Evolutionary conservation across 148 eudicot species (phyloP).

Genomic region (Chenopodium berlandieri): DNA sequence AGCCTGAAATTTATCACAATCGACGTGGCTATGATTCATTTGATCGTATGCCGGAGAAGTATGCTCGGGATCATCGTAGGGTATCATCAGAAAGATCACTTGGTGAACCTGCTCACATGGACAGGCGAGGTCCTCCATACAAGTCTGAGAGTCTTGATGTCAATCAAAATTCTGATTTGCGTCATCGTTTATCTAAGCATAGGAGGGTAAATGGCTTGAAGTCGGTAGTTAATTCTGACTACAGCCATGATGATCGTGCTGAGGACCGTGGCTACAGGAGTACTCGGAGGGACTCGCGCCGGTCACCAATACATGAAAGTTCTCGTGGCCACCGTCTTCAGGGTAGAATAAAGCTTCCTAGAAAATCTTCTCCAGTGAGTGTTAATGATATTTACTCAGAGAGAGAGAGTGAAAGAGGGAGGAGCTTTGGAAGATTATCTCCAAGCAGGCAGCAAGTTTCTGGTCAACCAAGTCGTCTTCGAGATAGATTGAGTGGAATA

Average conservation of each 20-base stretch:
- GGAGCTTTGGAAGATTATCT: constrained; percentile 46
- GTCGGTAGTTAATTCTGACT: constrained; percentile 69
- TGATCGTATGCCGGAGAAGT: constrained; percentile 47
- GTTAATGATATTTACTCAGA: constrained; percentile 20
- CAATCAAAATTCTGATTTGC: constrained; percentile 53
- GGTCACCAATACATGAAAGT: constrained; percentile 44
- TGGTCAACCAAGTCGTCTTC: constrained; percentile 57
- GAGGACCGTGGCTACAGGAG: constrained; percentile 46
- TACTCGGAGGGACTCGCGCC: constrained; percentile 46
- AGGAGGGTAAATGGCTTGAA: constrained; percentile 62
- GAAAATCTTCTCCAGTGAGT: constrained; percentile 46
- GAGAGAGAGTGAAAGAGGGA: constrained; percentile 35
- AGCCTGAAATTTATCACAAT: constrained; percentile 49
- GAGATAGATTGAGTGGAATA: constrained; percentile 61
- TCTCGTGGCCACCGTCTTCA: constrained; percentile 65
- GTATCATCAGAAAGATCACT: constrained; percentile 49
- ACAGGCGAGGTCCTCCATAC: constrained; percentile 49
- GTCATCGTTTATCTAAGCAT: constrained; percentile 71
- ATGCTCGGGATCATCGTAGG: constrained; percentile 52
- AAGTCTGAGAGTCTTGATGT: constrained; percentile 40
- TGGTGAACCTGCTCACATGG: constrained; percentile 36
- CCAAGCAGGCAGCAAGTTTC: constrained; percentile 45
- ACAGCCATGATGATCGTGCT: constrained; percentile 34
- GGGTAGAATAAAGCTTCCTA: constrained; percentile 76
- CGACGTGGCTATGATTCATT: constrained; percentile 49